These are phyloP conservation scores for Arthrobotrys sphaeroides DNA, from an alignment of 2,329 filamentous ascomycete genomes.

Conservation along the genomic window DNA sequence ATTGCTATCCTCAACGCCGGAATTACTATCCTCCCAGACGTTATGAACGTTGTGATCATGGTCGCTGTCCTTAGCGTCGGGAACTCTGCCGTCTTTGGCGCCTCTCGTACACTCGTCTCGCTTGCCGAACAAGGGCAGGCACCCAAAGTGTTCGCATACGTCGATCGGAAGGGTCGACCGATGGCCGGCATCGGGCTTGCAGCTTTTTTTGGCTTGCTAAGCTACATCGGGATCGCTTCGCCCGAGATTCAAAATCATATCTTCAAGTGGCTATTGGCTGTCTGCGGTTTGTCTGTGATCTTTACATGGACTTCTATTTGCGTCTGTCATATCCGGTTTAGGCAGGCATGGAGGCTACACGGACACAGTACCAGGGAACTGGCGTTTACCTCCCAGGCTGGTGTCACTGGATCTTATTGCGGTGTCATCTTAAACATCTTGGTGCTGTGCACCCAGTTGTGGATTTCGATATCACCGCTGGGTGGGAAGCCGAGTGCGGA, in stretches of 20 bases:
- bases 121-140: constrained; percentile 88
- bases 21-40: constrained; percentile 79
- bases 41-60: constrained; percentile 96
- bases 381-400: constrained; percentile 81
- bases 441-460: constrained; percentile 85
- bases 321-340: constrained; percentile 91
- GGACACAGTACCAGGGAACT: constrained; percentile 79
- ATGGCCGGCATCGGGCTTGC: constrained; percentile 76
- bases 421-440: constrained; percentile 79
- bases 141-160: constrained; percentile 78
- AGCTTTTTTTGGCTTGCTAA: constrained; percentile 75
- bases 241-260: constrained; percentile 71
- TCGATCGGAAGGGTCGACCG: constrained; percentile 83
- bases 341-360: constrained; percentile 75
- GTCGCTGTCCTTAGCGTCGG: constrained; percentile 89
- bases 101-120: constrained; percentile 86
- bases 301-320: constrained; percentile 88
- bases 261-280: constrained; percentile 81
- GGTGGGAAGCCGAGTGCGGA: constrained; percentile 66
- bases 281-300: constrained; percentile 76
- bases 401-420: constrained; percentile 80
- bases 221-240: constrained; percentile 72
- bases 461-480: constrained; percentile 82
- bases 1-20: constrained; percentile 88
- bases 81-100: constrained; percentile 90